Percentiles rank a stretch among this genome's conserved stretches.
Evolutionary conservation across 176 grass and related monocot species (phyloP).

Genomic region (Aegilops longissima): DNA sequence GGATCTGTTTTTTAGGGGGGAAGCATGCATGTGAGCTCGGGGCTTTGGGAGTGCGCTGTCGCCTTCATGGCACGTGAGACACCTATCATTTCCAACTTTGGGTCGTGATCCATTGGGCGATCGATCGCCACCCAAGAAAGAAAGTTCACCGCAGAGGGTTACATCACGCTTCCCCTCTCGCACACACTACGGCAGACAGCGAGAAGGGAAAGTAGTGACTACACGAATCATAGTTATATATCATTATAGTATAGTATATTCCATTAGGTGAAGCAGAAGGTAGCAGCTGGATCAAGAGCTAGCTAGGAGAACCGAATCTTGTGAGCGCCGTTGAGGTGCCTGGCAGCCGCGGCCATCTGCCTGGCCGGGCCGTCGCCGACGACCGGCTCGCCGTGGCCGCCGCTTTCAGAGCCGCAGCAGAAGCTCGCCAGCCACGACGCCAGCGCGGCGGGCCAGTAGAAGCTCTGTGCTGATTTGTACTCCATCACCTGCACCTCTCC

Average conservation of each 20-base stretch:
- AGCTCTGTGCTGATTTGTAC: neutral
- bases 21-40: conserved; percentile 31
- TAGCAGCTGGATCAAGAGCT: too few species aligned
- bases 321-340: neutral
- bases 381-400: neutral
- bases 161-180: neutral
- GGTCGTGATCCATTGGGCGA: neutral
- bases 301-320: conserved; percentile 21
- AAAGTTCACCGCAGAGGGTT: neutral
- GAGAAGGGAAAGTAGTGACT: too few species aligned
- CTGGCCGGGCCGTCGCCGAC: neutral
- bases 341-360: conserved; percentile 13
- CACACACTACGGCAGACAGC: neutral
- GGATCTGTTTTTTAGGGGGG: conserved; percentile 43
- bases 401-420: neutral
- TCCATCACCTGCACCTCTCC: conserved; percentile 4
- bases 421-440: conserved; percentile 31
- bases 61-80: conserved; percentile 48
- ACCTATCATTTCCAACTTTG: neutral
- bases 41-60: conserved; percentile 42
- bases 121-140: neutral
- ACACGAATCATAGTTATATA: too few species aligned
- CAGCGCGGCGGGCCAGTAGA: conserved; percentile 18
- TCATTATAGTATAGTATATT: too few species aligned
- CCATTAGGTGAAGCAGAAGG: neutral